Evolutionary conservation across 768 basidiomycete species (phyloP).

Genomic region (Calocybe cyanea): DNA sequence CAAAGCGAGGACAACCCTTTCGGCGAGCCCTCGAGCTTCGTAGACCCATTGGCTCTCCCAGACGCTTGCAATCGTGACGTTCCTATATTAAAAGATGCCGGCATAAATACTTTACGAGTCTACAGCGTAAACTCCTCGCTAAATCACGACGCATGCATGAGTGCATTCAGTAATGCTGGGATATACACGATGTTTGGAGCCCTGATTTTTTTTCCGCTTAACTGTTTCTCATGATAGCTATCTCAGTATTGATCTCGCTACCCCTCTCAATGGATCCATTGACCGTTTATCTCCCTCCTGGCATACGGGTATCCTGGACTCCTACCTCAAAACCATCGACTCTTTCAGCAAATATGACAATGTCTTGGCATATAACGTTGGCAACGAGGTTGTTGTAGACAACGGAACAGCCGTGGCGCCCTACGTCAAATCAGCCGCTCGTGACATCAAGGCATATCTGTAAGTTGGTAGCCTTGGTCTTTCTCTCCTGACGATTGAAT

Average conservation of each 20-base stretch:
- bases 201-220: conserved; percentile 1
- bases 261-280: conserved; percentile 85
- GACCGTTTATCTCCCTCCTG: conserved; percentile 70
- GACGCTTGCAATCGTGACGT: conserved; percentile 75
- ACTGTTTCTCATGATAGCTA: conserved; percentile 7
- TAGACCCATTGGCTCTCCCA: conserved; percentile 72
- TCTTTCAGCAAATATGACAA: conserved; percentile 85
- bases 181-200: conserved; percentile 83
- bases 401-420: conserved; percentile 62
- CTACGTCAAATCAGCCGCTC: conserved; percentile 88
- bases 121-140: conserved; percentile 82
- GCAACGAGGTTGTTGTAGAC: conserved; percentile 70
- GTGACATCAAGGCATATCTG: conserved; percentile 85
- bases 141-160: conserved; percentile 90
- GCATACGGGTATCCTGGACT: conserved; percentile 76
- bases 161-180: conserved; percentile 64
- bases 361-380: conserved; percentile 84
- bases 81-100: conserved; percentile 69
- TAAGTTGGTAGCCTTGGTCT: conserved; percentile 29
- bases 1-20: conserved; percentile 55
- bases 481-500: not conserved
- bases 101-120: conserved; percentile 78
- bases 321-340: conserved; percentile 76
- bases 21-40: conserved; percentile 67
- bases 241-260: conserved; percentile 76